Base-by-base conservation (phyloP, 2,329 filamentous ascomycete genomes). In the Fusarium penzigii region DNA sequence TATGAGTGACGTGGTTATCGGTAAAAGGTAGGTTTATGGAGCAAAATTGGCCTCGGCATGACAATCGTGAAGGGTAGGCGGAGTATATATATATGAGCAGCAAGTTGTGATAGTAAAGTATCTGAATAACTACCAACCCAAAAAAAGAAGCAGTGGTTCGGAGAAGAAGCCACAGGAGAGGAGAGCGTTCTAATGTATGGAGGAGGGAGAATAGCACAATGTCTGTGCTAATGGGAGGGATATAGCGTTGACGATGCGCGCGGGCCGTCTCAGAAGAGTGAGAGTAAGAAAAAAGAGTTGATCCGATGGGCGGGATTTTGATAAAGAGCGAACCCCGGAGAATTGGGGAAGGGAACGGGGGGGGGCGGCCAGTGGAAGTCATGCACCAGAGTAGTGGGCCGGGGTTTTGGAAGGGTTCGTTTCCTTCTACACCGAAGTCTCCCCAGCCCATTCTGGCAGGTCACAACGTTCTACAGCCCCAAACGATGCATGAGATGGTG, bases 311-410 rank as follows among this genome's bases (percentile, higher is more conserved):
- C 49, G 56, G 56, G 58, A 57, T 61, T 63, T 63, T 61, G 62
- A 49, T 58, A 63, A 63, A 58, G 62, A 62, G 52, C 56, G 58
- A 59, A 58, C 50, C 57, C 52, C 56, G 51, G 50, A 49, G 38
- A 49, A 42, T 51, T 46, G 50, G 55, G 29, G 36, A 14, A 50
- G 32, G 51, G 39, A 49, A 49, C 39, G 51, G 44, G 20, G 20
- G 20, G 20, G 20, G 20, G 20, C 20, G 20, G 7, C 20, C 20
- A 25, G 20, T 25, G 20, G 20, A 25, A n/a, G n/a, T n/a, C n/a
- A n/a, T n/a, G n/a, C n/a, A n/a, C n/a, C n/a, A n/a, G n/a, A n/a
- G n/a, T n/a, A 25, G 20, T 25, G 20, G 20, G 7, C 39, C 47
- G 46, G 40, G 39, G 44, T 40, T 48, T 41, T 43, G 42, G 38